Evolutionary conservation across 176 grass and related monocot species (phyloP).

Genomic region (Oryza longistaminata): DNA sequence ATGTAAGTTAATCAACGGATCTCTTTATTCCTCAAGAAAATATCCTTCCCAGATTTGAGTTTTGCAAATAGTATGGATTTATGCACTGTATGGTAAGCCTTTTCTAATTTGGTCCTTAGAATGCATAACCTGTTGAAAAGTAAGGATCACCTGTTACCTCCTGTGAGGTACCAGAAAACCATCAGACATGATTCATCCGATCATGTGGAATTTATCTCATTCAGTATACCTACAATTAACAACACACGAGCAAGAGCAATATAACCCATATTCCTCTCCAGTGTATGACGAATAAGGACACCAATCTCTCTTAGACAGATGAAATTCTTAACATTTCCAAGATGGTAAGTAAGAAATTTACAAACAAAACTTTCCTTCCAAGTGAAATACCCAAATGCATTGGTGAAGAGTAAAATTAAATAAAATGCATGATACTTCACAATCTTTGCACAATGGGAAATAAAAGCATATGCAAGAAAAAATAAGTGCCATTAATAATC

Average conservation of each 20-base stretch:
- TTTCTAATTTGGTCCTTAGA: neutral
- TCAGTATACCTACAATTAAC: neutral
- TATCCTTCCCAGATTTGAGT: neutral
- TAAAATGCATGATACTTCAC: neutral
- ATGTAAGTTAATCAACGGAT: neutral
- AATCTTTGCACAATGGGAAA: neutral
- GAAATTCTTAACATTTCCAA: neutral
- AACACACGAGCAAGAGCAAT: neutral
- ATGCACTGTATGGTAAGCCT: neutral
- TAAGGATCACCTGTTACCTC: neutral
- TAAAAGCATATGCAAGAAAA: neutral
- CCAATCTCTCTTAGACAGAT: neutral
- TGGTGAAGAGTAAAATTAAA: neutral
- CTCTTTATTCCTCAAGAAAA: neutral
- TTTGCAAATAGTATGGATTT: neutral
- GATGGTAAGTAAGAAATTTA: slow-evolving; percentile 16
- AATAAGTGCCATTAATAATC: neutral
- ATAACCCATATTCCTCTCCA: neutral
- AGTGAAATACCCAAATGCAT: neutral
- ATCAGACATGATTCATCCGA: neutral
- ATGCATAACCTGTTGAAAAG: neutral
- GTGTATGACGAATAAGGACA: neutral
- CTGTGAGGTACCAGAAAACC: neutral
- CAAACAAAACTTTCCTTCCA: slow-evolving; percentile 1
- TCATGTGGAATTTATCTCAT: neutral